Conservation (phyloP, 1,284 basidiomycete genomes). For the Sutorius eximius region DNA sequence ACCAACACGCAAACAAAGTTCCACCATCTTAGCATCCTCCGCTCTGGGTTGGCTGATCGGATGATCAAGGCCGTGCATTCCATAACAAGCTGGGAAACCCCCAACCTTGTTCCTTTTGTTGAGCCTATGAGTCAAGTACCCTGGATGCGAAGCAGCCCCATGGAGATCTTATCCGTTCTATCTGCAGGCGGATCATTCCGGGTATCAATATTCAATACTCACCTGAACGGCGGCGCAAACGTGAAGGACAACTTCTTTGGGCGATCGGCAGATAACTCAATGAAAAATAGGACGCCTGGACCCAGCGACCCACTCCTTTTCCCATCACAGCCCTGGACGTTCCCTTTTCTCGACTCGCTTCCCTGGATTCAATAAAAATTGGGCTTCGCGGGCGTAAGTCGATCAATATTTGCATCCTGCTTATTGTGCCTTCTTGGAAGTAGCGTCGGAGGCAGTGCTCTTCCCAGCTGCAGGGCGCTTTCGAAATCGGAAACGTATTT, state of each 20-base stretch:
- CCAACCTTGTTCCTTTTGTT: constrained; percentile 22
- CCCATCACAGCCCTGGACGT: background rate
- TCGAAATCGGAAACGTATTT: background rate
- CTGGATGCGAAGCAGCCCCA: constrained; percentile 14
- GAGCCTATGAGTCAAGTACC: constrained; percentile 21
- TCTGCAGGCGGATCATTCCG: constrained; percentile 34
- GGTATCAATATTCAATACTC: constrained; percentile 11
- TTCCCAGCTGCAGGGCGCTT: constrained; percentile 4
- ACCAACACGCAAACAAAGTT: constrained; percentile 14
- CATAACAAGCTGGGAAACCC: constrained; percentile 18
- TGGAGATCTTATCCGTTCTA: constrained; percentile 27
- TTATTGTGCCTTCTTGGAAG: background rate
- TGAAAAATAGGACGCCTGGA: background rate
- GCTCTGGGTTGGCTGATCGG: constrained; percentile 14
- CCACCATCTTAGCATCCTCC: constrained; percentile 1
- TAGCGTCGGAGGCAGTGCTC: constrained; percentile 1
- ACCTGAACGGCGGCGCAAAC: constrained; percentile 12
- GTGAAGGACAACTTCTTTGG: constrained; percentile 15
- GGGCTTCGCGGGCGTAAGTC: constrained; percentile 3
- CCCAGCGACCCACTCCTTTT: constrained; percentile 11
- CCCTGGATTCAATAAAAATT: background rate
- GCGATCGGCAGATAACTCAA: constrained; percentile 15
- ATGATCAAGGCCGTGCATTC: constrained; percentile 12
- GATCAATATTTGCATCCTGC: constrained; percentile 1
- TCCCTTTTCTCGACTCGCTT: background rate